Percentiles rank a stretch among this genome's conserved stretches.
Evolutionary conservation across 768 basidiomycete genomes (phyloP).

Genomic region (Saitozyma sp.): DNA sequence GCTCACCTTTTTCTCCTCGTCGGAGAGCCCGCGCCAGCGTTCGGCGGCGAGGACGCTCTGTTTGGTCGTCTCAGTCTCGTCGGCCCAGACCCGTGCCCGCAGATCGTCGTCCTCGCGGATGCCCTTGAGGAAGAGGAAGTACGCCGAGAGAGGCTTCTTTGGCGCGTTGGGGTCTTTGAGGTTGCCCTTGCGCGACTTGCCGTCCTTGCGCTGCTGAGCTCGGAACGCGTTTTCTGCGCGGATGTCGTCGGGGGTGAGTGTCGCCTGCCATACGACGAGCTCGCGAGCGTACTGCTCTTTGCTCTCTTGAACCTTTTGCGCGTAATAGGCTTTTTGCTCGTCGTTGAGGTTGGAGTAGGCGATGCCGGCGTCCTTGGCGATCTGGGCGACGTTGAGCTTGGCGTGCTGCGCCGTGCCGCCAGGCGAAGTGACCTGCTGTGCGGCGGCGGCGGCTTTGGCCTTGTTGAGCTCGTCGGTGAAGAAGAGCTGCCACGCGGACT

Average conservation of each 20-base stretch:
- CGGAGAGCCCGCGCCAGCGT: slow-evolving; percentile 89
- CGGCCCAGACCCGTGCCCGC: slow-evolving; percentile 79
- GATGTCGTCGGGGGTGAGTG: slow-evolving; percentile 89
- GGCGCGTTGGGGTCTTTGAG: slow-evolving; percentile 97
- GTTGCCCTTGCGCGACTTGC: slow-evolving; percentile 88
- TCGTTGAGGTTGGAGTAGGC: slow-evolving; percentile 76
- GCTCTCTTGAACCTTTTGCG: slow-evolving; percentile 74
- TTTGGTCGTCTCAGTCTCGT: slow-evolving; percentile 89
- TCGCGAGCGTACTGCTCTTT: slow-evolving; percentile 84
- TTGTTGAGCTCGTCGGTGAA: slow-evolving; percentile 91
- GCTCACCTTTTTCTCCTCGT: slow-evolving; percentile 85
- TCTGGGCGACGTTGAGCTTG: slow-evolving; percentile 92
- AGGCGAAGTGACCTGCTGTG: slow-evolving; percentile 31
- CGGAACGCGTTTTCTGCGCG: slow-evolving; percentile 89
- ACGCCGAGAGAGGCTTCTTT: slow-evolving; percentile 90
- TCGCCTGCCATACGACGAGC: slow-evolving; percentile 78
- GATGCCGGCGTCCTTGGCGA: slow-evolving; percentile 89
- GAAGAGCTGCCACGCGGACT: slow-evolving; percentile 94
- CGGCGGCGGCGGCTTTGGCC: slow-evolving; percentile 44
- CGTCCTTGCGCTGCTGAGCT: slow-evolving; percentile 86
- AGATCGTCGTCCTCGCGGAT: slow-evolving; percentile 76
- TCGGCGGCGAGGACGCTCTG: slow-evolving; percentile 91
- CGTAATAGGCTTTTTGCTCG: slow-evolving; percentile 84
- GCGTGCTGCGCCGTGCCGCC: slow-evolving; percentile 52
- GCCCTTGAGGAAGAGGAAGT: slow-evolving; percentile 90